Evolutionary conservation across 768 basidiomycete genomes (phyloP).

Genomic region (Boletus rubescentipes): DNA sequence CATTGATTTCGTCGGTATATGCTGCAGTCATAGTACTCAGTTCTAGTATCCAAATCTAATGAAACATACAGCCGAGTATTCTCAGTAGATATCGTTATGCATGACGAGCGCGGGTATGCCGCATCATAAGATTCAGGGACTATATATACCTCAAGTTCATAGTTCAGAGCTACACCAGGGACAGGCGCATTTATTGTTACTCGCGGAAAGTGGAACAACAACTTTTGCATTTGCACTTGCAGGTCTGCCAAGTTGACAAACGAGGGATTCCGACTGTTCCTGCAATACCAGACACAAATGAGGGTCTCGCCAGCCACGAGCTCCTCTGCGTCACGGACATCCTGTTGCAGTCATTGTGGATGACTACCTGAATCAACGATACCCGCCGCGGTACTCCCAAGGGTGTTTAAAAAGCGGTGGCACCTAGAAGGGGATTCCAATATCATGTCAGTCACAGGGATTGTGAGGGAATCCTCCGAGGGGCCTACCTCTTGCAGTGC

Average conservation of each 20-base stretch:
- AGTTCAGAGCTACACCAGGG: slow-evolving; percentile 81
- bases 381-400: slow-evolving; percentile 48
- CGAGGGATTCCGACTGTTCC: slow-evolving; percentile 85
- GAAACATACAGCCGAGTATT: too few species aligned
- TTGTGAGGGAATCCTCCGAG: not conserved
- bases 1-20: too few species aligned
- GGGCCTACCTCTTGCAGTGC: slow-evolving; percentile 48
- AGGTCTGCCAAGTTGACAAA: slow-evolving; percentile 80
- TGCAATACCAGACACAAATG: slow-evolving; percentile 84
- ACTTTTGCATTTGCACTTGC: slow-evolving; percentile 79
- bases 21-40: too few species aligned
- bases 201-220: too few species aligned
- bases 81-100: too few species aligned
- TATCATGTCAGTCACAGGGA: not conserved
- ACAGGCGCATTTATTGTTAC: slow-evolving; percentile 81
- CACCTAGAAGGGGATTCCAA: slow-evolving; percentile 56
- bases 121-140: too few species aligned
- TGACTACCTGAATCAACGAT: slow-evolving; percentile 2
- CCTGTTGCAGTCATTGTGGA: slow-evolving; percentile 42
- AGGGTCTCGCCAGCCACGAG: slow-evolving; percentile 84
- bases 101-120: too few species aligned
- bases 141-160: too few species aligned
- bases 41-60: too few species aligned
- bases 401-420: slow-evolving; percentile 64
- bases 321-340: slow-evolving; percentile 76